Conservation (phyloP, 2,329 filamentous ascomycete genomes). For the Monilinia aucupariae region DNA sequence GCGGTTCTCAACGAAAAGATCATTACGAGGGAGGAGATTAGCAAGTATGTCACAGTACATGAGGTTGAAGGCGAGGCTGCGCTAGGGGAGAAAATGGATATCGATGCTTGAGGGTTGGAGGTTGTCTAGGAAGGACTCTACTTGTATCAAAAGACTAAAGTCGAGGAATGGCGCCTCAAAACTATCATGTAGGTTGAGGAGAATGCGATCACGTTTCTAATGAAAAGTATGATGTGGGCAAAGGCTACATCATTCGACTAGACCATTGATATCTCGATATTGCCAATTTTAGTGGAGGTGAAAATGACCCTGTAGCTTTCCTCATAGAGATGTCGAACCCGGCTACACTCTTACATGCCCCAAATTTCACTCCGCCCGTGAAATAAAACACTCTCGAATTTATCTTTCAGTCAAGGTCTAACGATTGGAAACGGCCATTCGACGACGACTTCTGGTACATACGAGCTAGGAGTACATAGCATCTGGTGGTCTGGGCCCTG, state of each 20-base stretch:
- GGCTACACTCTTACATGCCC: not conserved
- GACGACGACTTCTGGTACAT: not conserved
- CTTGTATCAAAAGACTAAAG: constrained; percentile 15
- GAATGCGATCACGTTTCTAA: constrained; percentile 11
- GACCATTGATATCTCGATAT: not conserved
- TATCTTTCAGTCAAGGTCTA: not conserved
- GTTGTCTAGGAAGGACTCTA: constrained; percentile 1
- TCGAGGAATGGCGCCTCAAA: constrained; percentile 16
- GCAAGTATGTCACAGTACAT: constrained; percentile 87
- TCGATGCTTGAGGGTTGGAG: constrained; percentile 47
- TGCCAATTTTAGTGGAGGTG: not conserved
- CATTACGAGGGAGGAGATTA: constrained; percentile 88
- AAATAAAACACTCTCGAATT: not conserved
- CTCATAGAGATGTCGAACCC: not conserved
- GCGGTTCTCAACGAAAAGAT: constrained; percentile 94
- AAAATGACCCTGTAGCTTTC: not conserved
- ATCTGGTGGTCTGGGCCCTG: not conserved
- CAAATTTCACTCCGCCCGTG: not conserved
- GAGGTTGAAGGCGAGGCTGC: constrained; percentile 58
- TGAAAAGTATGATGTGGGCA: constrained; percentile 3
- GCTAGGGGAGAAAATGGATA: constrained; percentile 64
- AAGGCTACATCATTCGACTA: not conserved
- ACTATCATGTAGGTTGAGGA: constrained; percentile 23
- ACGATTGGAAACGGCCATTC: not conserved
- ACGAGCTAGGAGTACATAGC: not conserved